Percentiles rank a stretch among this genome's conserved stretches.
These are phyloP conservation scores for Smallanthus sonchifolius DNA, from an alignment of 129 eudicot species.

Conservation along the genomic window DNA sequence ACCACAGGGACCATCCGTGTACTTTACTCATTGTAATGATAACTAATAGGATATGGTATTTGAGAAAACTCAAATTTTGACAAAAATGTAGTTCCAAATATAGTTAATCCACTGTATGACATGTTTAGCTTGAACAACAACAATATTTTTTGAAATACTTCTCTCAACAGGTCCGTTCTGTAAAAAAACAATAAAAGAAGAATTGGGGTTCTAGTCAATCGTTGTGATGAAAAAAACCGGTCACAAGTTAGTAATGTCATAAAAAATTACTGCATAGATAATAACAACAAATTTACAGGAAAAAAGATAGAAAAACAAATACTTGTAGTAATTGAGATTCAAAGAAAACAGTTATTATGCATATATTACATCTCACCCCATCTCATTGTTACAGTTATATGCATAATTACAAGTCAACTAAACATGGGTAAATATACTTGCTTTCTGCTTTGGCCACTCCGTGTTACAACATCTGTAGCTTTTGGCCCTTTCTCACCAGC, in stretches of 20 bases:
- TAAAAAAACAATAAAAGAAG: not conserved
- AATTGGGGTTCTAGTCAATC: not conserved
- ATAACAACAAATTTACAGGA: not conserved
- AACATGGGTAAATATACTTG: not conserved
- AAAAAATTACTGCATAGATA: not conserved
- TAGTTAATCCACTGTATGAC: conserved; percentile 90
- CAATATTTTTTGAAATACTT: conserved; percentile 89
- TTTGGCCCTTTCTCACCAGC: not conserved
- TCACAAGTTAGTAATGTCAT: not conserved
- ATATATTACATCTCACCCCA: not conserved
- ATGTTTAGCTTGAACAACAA: conserved; percentile 97
- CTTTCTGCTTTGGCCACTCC: not conserved
- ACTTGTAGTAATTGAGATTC: not conserved
- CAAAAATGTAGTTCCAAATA: conserved; percentile 87
- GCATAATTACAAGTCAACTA: not conserved
- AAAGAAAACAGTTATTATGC: too few relatives aligned
- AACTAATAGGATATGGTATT: conserved; percentile 95
- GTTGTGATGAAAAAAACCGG: not conserved
- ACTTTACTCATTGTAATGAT: not conserved
- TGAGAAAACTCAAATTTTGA: conserved; percentile 97
- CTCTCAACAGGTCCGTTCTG: conserved; percentile 98
- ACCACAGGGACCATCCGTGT: too few relatives aligned
- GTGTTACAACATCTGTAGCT: not conserved
- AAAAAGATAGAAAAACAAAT: not conserved
- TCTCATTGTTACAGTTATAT: not conserved